Conservation (phyloP, 768 basidiomycete species). For the Kwoniella mangroviensis region DNA sequence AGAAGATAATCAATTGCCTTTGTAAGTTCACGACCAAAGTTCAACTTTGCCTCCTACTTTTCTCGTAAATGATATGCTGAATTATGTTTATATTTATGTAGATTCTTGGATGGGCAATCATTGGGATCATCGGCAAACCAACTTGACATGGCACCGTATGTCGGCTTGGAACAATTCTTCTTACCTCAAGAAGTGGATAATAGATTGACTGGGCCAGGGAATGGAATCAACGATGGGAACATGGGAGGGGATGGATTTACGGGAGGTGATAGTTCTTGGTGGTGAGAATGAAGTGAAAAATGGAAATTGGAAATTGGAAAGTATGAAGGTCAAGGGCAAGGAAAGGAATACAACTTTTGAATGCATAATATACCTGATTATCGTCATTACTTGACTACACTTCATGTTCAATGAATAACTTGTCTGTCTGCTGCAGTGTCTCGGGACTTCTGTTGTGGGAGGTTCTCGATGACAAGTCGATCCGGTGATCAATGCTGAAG, state of each 20-base stretch:
- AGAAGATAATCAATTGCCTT: slow-evolving; percentile 51
- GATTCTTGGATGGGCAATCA: slow-evolving; percentile 56
- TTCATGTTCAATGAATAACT: too few species aligned
- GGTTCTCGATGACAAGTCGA: not conserved
- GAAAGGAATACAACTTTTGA: too few species aligned
- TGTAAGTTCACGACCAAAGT: slow-evolving; percentile 39
- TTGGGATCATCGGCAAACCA: slow-evolving; percentile 39
- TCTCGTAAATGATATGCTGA: not conserved
- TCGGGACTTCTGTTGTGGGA: not conserved
- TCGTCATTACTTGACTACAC: too few species aligned
- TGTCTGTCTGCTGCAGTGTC: too few species aligned
- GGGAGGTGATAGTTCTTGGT: slow-evolving; percentile 4
- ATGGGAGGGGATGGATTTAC: slow-evolving; percentile 1
- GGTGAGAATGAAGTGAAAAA: not conserved
- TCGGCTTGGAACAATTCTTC: slow-evolving; percentile 57
- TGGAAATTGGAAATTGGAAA: too few species aligned
- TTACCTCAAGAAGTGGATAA: slow-evolving; percentile 54
- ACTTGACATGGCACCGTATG: slow-evolving; percentile 44
- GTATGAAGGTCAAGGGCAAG: too few species aligned
- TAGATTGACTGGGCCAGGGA: slow-evolving; percentile 32
- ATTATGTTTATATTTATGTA: slow-evolving; percentile 17
- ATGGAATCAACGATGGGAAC: slow-evolving; percentile 2
- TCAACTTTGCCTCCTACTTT: too few species aligned
- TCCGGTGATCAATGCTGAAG: not conserved
- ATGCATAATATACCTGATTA: too few species aligned